Base-by-base conservation (phyloP, 441 rosid species). In the Sinapis alba region DNA sequence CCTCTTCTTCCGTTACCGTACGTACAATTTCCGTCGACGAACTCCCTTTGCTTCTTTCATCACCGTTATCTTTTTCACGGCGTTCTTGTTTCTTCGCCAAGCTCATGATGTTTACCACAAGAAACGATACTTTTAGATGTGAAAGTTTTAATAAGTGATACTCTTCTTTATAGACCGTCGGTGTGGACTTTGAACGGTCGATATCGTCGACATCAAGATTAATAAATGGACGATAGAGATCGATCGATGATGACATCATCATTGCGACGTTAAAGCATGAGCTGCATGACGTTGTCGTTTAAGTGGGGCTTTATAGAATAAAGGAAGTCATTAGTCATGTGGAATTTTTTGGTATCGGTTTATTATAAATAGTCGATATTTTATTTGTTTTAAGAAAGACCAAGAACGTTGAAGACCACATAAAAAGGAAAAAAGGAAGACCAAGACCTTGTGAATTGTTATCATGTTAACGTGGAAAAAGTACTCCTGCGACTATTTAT, bases 1-100 rank as follows among this genome's bases (percentile, higher is more conserved):
- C 82, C 54, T 79, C 78, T 74, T 79, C 82, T 61, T 79, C 82
- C 73, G 82, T 79, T 9, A 74, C 82, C 69, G 82, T 79, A 65
- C 74, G 65, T 0, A 62, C 62, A 28, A 6, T 36, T 68, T 61
- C 75, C 20, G 71, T n/a, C 0, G 51, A 65, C 4, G 68, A 28
- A 1, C 12, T 13, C 19, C 6, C 74, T 72, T 41, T 69, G 24
- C 15, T 16, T 6, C 47, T n/a, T n/a, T n/a, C 80, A 12, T 63
- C 28, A 51, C 36, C 65, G 62, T 54, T 38, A 68, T 34, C 61
- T 60, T 62, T 65, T 58, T 71, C 58, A 0, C 43, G 38, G 20
- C 61, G 71, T 43, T 68, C 36, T 2, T 74, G 74, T 61, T 28
- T 64, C 59, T 59, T 69, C 72, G 16, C 69, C 32, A 32, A 68